Conservation (phyloP, 1,139 yeast genomes). For the Spencermartinsiella ligniputridi region DNA sequence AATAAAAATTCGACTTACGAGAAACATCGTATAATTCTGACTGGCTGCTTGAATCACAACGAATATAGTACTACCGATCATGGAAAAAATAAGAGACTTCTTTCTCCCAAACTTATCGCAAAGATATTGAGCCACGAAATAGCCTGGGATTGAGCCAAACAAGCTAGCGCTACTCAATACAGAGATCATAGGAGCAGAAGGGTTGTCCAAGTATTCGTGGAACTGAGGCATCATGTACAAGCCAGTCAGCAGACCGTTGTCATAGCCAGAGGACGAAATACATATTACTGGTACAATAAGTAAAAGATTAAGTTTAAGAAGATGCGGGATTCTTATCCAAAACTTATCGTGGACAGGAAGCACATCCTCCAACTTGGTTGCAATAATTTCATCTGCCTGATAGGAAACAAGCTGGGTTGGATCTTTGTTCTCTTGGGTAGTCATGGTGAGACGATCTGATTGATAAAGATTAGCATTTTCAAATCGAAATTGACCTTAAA, state of each 20-base stretch:
- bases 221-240: constrained; percentile 43
- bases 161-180: constrained; percentile 48
- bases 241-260: constrained; percentile 50
- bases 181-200: constrained; percentile 43
- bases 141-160: constrained; percentile 39
- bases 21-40: constrained; percentile 31
- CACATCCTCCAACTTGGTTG: background rate
- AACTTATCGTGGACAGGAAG: background rate
- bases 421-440: too few relatives aligned
- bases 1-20: constrained; percentile 27
- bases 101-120: constrained; percentile 8
- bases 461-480: too few relatives aligned
- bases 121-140: constrained; percentile 11
- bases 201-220: constrained; percentile 37
- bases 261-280: constrained; percentile 38
- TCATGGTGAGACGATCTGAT: too few relatives aligned
- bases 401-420: too few relatives aligned
- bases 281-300: background rate
- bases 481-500: too few relatives aligned
- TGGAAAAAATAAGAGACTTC: constrained; percentile 6
- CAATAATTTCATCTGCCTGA: too few relatives aligned
- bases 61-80: constrained; percentile 7
- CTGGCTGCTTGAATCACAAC: constrained; percentile 12
- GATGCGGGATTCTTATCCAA: background rate
- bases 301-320: background rate